These are phyloP conservation scores for Corinectria fuckeliana DNA, from an alignment of 2,329 filamentous ascomycete species.

Conservation along the genomic window DNA sequence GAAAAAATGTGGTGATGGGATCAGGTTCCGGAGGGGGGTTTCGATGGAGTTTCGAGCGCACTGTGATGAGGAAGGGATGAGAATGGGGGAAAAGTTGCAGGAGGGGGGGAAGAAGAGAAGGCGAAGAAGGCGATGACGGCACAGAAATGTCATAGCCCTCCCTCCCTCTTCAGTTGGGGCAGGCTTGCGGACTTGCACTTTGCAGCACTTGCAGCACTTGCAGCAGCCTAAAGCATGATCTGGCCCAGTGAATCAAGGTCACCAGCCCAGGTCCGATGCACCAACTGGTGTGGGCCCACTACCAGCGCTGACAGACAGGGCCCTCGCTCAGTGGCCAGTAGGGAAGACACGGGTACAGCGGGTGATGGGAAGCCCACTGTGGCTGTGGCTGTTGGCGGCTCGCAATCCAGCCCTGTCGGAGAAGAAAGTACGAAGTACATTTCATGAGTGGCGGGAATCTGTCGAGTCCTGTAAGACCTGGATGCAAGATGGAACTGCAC, in stretches of 20 bases:
- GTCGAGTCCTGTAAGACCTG: neutral
- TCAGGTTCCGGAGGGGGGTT: neutral
- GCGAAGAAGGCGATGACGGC: conserved; percentile 35
- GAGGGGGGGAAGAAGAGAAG: neutral
- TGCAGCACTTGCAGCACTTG: too few species aligned
- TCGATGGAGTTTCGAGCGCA: conserved; percentile 11
- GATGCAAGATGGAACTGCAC: too few species aligned
- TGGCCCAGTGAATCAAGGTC: conserved; percentile 6
- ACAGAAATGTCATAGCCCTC: conserved; percentile 14
- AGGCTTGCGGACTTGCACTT: too few species aligned
- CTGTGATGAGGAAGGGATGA: neutral
- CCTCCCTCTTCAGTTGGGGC: too few species aligned
- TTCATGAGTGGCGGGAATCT: too few species aligned
- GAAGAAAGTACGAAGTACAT: too few species aligned
- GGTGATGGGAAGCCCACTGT: conserved; percentile 9
- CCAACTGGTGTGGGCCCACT: conserved; percentile 9
- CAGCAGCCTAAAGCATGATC: too few species aligned
- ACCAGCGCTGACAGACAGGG: conserved; percentile 5
- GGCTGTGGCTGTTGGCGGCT: conserved; percentile 1
- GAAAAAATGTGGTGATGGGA: neutral
- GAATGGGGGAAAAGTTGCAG: conserved; percentile 17
- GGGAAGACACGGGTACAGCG: conserved; percentile 7
- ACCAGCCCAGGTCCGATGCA: conserved; percentile 17
- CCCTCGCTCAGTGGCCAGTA: neutral
- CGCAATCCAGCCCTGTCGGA: neutral